These are phyloP conservation scores for Quercus dentata DNA, from an alignment of 306 rosid species.

Conservation along the genomic window DNA sequence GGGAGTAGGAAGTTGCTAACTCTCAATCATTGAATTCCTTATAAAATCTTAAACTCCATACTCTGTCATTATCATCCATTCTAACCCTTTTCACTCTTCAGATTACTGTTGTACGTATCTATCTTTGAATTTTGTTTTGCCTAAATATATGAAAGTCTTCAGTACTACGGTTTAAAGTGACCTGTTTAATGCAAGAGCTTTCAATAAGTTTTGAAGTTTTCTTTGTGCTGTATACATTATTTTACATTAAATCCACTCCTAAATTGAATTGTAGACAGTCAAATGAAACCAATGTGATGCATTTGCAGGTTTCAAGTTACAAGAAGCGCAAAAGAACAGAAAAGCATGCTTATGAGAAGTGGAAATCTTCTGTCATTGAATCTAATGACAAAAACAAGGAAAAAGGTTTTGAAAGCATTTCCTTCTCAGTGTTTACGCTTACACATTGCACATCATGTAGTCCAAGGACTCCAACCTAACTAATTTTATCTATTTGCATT, in stretches of 20 bases:
- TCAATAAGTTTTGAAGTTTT: not conserved
- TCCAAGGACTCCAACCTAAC: not conserved
- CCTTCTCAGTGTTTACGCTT: not conserved
- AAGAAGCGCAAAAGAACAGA: conserved; percentile 56
- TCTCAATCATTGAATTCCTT: too few species aligned
- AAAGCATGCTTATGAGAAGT: conserved; percentile 51
- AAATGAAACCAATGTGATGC: conserved; percentile 12
- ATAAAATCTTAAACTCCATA: too few species aligned
- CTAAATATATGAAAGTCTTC: not conserved
- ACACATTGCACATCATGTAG: not conserved
- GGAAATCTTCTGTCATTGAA: conserved; percentile 67
- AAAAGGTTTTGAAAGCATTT: conserved; percentile 42
- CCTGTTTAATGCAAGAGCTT: not conserved
- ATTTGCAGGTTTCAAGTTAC: conserved; percentile 60
- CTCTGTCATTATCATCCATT: not conserved
- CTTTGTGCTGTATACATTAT: not conserved
- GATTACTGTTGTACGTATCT: not conserved
- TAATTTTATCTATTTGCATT: not conserved
- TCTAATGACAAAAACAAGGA: conserved; percentile 53
- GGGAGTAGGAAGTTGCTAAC: too few species aligned
- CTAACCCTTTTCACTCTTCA: not conserved
- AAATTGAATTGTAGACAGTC: not conserved
- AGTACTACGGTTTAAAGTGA: not conserved
- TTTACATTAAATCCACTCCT: not conserved
- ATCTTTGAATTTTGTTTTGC: not conserved